A percentile compares a stretch with the other conserved stretches of the same genome.
These are phyloP conservation scores for Corymbia citriodora DNA, from an alignment of 441 rosid genomes.

Conservation along the genomic window DNA sequence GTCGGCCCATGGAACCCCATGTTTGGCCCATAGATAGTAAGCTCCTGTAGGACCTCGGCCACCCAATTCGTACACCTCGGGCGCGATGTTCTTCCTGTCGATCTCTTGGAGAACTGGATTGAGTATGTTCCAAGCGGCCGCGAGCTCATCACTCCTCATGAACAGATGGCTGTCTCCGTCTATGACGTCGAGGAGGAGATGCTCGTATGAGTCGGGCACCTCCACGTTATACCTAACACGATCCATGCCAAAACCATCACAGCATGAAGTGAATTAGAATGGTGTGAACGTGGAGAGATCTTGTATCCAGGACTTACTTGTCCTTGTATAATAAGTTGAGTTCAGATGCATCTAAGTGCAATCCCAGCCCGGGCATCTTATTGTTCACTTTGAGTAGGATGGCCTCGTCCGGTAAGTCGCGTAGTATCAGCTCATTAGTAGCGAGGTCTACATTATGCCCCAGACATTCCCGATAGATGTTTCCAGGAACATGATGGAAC, in stretches of 20 bases:
- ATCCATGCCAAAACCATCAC: neutral
- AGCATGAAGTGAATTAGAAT: neutral
- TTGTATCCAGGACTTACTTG: neutral
- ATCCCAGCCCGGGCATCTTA: conserved; percentile 70
- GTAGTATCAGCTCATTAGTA: conserved; percentile 61
- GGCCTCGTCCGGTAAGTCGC: conserved; percentile 70
- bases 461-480: conserved; percentile 48
- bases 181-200: conserved; percentile 70
- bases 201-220: conserved; percentile 78
- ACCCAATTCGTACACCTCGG: conserved; percentile 66
- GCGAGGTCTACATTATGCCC: conserved; percentile 45
- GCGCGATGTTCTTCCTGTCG: conserved; percentile 47
- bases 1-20: conserved; percentile 53
- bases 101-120: conserved; percentile 51
- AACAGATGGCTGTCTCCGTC: conserved; percentile 83
- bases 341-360: conserved; percentile 72
- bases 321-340: conserved; percentile 62
- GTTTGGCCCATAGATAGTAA: conserved; percentile 69
- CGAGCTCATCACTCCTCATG: conserved; percentile 76
- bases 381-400: conserved; percentile 70
- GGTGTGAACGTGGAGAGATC: neutral
- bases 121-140: conserved; percentile 65
- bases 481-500: conserved; percentile 69
- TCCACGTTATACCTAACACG: conserved; percentile 46
- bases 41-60: conserved; percentile 78